phyloP scores from a whole-genome alignment of 2,329 filamentous ascomycete species.

The Pseudocercospora musae region DNA sequence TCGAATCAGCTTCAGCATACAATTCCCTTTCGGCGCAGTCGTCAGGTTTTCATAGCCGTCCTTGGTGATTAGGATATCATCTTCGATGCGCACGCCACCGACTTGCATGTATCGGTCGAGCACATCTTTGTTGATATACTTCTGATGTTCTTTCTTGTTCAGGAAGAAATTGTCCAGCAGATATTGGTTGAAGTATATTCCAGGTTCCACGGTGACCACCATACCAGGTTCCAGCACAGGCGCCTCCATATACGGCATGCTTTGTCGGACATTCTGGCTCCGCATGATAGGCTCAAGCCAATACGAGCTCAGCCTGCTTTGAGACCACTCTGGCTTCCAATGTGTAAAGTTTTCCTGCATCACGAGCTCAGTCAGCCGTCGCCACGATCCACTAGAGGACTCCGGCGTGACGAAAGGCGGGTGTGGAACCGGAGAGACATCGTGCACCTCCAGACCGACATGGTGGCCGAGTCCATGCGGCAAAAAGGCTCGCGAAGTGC shows the following conservation, averaged over 20 bases:
- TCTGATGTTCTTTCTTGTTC: constrained; percentile 54
- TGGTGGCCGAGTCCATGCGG: constrained; percentile 52
- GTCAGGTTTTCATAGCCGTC: constrained; percentile 81
- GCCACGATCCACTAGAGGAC: background rate
- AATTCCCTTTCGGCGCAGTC: constrained; percentile 59
- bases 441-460: constrained; percentile 51
- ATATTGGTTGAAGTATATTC: constrained; percentile 72
- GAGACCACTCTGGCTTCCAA: constrained; percentile 63
- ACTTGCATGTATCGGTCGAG: constrained; percentile 70
- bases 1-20: constrained; percentile 31
- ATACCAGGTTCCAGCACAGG: constrained; percentile 56
- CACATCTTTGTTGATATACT: constrained; percentile 63
- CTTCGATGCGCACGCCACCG: constrained; percentile 85
- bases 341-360: background rate
- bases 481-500: constrained; percentile 47
- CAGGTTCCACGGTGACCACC: constrained; percentile 92
- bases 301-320: background rate
- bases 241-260: constrained; percentile 1
- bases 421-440: constrained; percentile 37
- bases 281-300: background rate
- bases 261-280: background rate
- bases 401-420: constrained; percentile 4
- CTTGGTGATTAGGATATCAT: constrained; percentile 78
- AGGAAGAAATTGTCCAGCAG: constrained; percentile 67
- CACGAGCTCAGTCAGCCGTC: background rate